Evolutionary conservation across 208 protist genomes (phyloP).

Genomic region (Trichomonas gallinae): DNA sequence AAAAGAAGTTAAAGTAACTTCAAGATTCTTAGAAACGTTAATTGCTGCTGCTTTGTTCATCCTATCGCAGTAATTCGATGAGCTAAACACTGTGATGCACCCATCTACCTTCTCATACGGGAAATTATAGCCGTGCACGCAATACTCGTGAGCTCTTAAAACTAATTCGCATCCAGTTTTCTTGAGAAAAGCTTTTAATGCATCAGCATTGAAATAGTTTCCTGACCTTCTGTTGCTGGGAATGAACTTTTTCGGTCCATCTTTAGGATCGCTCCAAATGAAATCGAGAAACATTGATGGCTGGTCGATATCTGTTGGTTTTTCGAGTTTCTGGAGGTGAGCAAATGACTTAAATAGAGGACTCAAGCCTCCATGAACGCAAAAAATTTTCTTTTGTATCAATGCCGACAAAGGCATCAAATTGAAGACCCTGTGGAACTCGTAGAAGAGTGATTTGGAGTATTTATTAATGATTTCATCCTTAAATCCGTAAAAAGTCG

Average conservation of each 20-base stretch:
- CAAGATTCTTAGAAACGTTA: background rate
- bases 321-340: background rate
- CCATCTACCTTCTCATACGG: background rate
- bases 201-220: background rate
- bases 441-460: background rate
- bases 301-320: background rate
- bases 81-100: background rate
- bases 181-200: background rate
- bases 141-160: background rate
- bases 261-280: background rate
- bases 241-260: background rate
- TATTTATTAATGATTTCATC: background rate
- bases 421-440: background rate
- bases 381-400: background rate
- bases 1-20: background rate
- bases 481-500: background rate
- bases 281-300: background rate
- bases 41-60: background rate
- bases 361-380: background rate
- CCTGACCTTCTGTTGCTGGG: background rate
- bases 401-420: background rate
- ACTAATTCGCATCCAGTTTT: background rate
- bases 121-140: background rate
- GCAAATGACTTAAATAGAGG: background rate
- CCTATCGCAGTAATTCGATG: background rate